Evolutionary conservation across 2,329 filamentous ascomycete species (phyloP), one percentile per base, ranked within the genome.

Genomic region (Clonostachys rhizophaga): DNA sequence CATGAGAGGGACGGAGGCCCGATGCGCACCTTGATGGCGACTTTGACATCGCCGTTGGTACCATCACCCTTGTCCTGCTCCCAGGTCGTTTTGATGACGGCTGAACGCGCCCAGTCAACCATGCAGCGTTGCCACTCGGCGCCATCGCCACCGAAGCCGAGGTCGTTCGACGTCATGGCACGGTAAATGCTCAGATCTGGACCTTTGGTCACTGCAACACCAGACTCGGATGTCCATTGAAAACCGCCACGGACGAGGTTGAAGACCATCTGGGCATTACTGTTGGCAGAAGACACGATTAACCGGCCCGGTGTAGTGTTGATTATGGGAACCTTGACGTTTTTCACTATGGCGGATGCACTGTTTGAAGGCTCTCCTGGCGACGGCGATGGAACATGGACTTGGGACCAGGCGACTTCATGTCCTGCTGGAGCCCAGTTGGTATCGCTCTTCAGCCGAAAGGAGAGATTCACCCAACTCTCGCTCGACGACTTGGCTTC

Each of bases 161-260:
- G 65, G 55, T 87, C 84, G 54, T 87, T 87, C 60, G 87, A 80
- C 0, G 83, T 87, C 13, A 76, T 74, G 0, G 83, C 78, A 5
- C 83, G 79, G 74, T 81, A 86, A 63, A 87, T 80, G 6, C 70
- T 67, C 71, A 4, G 64, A 60, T 7, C 60, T 54, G 3, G 62
- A 64, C 35, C 51, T 57, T 1, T 71, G 63, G 43, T 68, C 61
- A 76, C 57, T 0, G 76, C 50, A 0, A 59, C 42, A 35, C 59
- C 51, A 46, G 61, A 59, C 40, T 62, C 57, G n/a, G 63, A 57
- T 3, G 58, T 54, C 76, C 75, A 75, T 20, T 51, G 56, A 17
- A 78, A 53, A 39, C 62, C 58, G 5, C 75, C 76, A 3, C 68
- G 62, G 4, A 67, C 63, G 3, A 62, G 63, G 51, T 79, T 73